phyloP scores from a whole-genome alignment of 805 yeast genomes.

The Phaffomyces antillensis region DNA sequence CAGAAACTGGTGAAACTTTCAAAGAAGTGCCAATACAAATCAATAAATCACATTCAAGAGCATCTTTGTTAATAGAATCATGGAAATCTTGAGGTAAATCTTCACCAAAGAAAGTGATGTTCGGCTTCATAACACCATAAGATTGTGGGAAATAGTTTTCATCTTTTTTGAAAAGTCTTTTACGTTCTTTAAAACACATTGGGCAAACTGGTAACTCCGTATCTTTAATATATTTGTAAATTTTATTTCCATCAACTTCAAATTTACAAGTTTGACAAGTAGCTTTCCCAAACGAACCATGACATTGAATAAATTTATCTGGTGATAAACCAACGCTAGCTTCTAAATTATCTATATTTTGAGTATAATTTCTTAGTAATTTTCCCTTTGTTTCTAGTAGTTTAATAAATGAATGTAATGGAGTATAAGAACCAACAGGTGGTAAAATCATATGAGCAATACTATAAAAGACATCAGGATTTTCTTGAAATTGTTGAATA shows the following conservation, averaged over 20 bases:
- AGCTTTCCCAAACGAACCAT: constrained; percentile 87
- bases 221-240: constrained; percentile 52
- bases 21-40: constrained; percentile 86
- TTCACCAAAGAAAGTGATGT: constrained; percentile 89
- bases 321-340: constrained; percentile 65
- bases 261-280: constrained; percentile 73
- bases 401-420: constrained; percentile 75
- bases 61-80: constrained; percentile 49
- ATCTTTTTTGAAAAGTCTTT: constrained; percentile 23
- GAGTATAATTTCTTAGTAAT: constrained; percentile 79
- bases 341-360: constrained; percentile 84
- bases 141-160: constrained; percentile 33
- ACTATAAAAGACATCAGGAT: constrained; percentile 78
- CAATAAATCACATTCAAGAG: constrained; percentile 63
- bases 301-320: constrained; percentile 77
- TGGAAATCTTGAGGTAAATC: constrained; percentile 68
- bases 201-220: constrained; percentile 69
- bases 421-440: constrained; percentile 57
- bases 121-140: constrained; percentile 84
- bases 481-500: constrained; percentile 57
- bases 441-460: constrained; percentile 83
- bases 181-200: constrained; percentile 44
- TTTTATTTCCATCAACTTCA: constrained; percentile 55
- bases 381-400: constrained; percentile 69
- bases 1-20: constrained; percentile 88